Percentiles rank a stretch among this genome's conserved stretches.
Evolutionary conservation across 352 stramenopile species (phyloP).

Genomic region (Aphanomyces invadans): DNA sequence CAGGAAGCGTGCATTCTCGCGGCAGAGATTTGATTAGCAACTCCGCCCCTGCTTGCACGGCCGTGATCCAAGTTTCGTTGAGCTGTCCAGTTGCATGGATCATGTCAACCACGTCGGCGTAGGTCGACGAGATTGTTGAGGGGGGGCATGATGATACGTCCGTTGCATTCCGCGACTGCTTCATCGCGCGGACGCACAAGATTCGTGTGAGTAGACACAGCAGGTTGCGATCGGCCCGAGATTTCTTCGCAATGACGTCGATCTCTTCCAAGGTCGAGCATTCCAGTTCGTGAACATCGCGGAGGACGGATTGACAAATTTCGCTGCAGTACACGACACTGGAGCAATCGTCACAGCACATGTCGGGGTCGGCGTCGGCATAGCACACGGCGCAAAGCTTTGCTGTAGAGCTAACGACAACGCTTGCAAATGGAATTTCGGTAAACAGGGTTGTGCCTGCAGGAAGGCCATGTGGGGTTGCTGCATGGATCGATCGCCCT

Average conservation of each 20-base stretch:
- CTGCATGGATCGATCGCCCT: neutral
- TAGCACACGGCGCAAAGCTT: constrained; percentile 41
- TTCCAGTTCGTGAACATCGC: constrained; percentile 37
- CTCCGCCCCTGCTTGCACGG: constrained; percentile 31
- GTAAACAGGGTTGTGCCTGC: constrained; percentile 25
- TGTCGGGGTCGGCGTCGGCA: constrained; percentile 33
- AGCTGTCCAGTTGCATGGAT: constrained; percentile 35
- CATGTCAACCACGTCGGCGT: constrained; percentile 34
- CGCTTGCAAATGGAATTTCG: constrained; percentile 33
- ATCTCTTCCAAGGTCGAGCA: constrained; percentile 42
- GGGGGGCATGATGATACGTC: neutral
- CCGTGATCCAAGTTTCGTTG: constrained; percentile 28
- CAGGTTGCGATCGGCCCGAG: constrained; percentile 32
- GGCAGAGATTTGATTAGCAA: constrained; percentile 34
- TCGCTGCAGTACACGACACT: constrained; percentile 33
- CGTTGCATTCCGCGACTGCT: neutral
- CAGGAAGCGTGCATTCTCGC: constrained; percentile 31
- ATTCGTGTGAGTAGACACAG: constrained; percentile 36
- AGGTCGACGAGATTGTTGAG: constrained; percentile 26
- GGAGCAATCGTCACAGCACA: constrained; percentile 47
- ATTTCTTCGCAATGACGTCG: constrained; percentile 36
- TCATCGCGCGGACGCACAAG: constrained; percentile 27
- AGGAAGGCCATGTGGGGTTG: neutral
- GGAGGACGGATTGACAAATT: constrained; percentile 30
- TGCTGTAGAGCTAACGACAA: constrained; percentile 31